Conservation (phyloP, 1,284 basidiomycete genomes). For the Boletus semigastroideus region DNA sequence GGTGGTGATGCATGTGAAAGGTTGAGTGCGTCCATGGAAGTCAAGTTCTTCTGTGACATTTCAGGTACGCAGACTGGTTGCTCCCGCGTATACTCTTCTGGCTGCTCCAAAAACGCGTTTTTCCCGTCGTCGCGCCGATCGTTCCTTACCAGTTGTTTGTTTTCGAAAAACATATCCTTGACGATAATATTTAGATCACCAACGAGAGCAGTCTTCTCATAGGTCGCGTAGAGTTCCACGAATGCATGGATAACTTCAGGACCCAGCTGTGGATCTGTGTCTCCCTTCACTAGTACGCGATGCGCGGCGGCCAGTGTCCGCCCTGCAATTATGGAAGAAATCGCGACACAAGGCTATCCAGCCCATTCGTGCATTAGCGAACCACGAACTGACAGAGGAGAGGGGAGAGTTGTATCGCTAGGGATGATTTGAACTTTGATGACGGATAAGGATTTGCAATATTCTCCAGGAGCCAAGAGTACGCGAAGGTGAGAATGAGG, state of each 20-base stretch:
- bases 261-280: constrained; percentile 19
- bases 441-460: constrained; percentile 9
- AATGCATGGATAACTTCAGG: constrained; percentile 30
- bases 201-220: constrained; percentile 30
- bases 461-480: too few species aligned
- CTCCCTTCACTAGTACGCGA: constrained; percentile 34
- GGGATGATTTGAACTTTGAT: constrained; percentile 23
- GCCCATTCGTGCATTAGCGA: constrained; percentile 46
- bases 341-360: constrained; percentile 44
- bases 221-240: constrained; percentile 31
- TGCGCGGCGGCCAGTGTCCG: constrained; percentile 38
- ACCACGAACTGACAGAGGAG: constrained; percentile 47
- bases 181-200: constrained; percentile 28
- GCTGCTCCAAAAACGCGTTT: too few species aligned
- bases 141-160: too few species aligned
- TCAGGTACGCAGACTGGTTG: too few species aligned
- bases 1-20: not conserved
- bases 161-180: constrained; percentile 20
- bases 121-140: too few species aligned
- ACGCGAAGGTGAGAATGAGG: too few species aligned
- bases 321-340: constrained; percentile 38
- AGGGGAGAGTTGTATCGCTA: constrained; percentile 27
- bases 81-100: too few species aligned
- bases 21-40: too few species aligned
- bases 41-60: too few species aligned